These are phyloP conservation scores for Meyerozyma carpophila DNA, from an alignment of 1,139 yeast species.

Conservation along the genomic window DNA sequence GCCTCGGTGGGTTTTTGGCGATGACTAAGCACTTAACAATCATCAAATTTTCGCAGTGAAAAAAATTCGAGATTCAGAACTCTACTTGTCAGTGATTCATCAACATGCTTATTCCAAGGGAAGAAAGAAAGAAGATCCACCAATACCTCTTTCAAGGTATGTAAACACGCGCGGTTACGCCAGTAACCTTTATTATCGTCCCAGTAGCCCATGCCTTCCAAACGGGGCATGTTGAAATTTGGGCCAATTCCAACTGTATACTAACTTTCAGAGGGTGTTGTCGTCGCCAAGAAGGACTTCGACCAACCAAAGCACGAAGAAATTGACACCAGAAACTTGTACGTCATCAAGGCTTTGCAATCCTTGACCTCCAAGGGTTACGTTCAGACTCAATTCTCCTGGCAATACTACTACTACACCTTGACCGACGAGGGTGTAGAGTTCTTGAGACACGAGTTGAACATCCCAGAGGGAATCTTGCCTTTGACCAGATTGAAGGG, in stretches of 20 bases:
- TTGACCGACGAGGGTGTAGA: constrained; percentile 99
- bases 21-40: not conserved
- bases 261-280: constrained; percentile 84
- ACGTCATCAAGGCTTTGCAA: constrained; percentile 98
- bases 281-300: constrained; percentile 98
- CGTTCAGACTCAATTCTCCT: constrained; percentile 99
- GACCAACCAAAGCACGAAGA: constrained; percentile 97
- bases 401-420: constrained; percentile 99
- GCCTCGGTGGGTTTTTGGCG: not conserved
- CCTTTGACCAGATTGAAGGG: constrained; percentile 98
- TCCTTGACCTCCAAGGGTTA: constrained; percentile 97
- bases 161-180: constrained; percentile 24
- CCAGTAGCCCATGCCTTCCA: not conserved
- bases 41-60: constrained; percentile 2
- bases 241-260: constrained; percentile 8
- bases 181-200: not conserved
- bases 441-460: constrained; percentile 96
- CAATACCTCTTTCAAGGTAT: constrained; percentile 97
- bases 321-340: constrained; percentile 95
- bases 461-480: constrained; percentile 97
- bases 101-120: constrained; percentile 98
- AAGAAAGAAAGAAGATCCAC: constrained; percentile 99
- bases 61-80: constrained; percentile 1
- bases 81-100: constrained; percentile 9
- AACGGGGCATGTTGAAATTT: not conserved